phyloP scores from a whole-genome alignment of 768 basidiomycete species.

The Auricularia sp. region DNA sequence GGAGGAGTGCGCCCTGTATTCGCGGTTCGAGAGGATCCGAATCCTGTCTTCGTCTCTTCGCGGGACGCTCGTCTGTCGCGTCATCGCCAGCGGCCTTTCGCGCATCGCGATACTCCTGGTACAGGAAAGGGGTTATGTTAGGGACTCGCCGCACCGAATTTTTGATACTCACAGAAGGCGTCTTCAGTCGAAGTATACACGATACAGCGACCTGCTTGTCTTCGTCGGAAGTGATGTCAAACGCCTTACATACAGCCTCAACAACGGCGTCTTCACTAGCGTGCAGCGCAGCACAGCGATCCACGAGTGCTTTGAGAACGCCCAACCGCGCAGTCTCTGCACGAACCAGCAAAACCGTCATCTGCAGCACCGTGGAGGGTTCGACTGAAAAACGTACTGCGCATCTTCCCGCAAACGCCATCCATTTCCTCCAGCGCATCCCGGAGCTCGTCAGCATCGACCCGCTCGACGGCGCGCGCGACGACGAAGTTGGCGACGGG shows the following conservation, averaged over 20 bases:
- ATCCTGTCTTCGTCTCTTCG: background rate
- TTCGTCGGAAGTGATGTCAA: constrained; percentile 42
- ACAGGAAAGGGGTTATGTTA: background rate
- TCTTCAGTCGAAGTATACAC: constrained; percentile 50
- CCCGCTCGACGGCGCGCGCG: constrained; percentile 61
- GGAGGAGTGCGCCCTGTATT: constrained; percentile 73
- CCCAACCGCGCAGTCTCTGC: constrained; percentile 64
- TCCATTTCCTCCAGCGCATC: constrained; percentile 51
- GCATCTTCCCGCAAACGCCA: constrained; percentile 26
- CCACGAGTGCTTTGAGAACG: constrained; percentile 65
- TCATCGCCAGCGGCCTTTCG: background rate
- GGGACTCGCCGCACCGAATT: no score
- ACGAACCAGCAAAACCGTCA: background rate
- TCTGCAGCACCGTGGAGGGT: background rate
- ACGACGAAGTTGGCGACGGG: constrained; percentile 93
- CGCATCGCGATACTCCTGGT: background rate
- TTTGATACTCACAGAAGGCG: constrained; percentile 32
- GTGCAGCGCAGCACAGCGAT: constrained; percentile 45
- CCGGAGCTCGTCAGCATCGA: constrained; percentile 44
- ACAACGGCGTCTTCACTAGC: constrained; percentile 38
- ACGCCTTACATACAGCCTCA: constrained; percentile 33
- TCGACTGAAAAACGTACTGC: background rate
- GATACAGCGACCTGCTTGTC: constrained; percentile 48
- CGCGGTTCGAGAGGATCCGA: constrained; percentile 47
- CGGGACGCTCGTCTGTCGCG: background rate